phyloP scores from a whole-genome alignment of 2,329 filamentous ascomycete genomes.

The Aspergillus alliaceus region DNA sequence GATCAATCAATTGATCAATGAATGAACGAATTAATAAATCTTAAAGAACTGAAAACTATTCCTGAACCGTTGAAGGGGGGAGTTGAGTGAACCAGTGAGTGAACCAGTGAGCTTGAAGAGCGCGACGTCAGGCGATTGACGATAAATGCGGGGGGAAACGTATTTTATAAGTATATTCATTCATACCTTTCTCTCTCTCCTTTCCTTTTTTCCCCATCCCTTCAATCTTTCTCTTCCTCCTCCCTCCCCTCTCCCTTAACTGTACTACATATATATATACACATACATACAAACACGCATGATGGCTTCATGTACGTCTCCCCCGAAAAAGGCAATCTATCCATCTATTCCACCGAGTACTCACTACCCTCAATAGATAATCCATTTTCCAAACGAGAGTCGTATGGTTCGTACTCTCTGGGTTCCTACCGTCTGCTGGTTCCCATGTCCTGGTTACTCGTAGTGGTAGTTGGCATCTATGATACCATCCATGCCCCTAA shows the following conservation, averaged over 20 bases:
- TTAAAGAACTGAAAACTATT: too few relatives aligned
- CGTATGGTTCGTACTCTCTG: constrained; percentile 62
- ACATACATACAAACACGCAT: background rate
- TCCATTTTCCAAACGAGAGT: constrained; percentile 71
- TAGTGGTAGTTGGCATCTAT: constrained; percentile 71
- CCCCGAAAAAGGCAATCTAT: background rate
- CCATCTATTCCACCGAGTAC: background rate
- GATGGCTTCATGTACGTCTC: constrained; percentile 13
- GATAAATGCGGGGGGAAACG: too few relatives aligned
- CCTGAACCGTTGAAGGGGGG: too few relatives aligned
- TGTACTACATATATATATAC: background rate
- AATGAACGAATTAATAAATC: too few relatives aligned
- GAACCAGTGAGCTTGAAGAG: constrained; percentile 11
- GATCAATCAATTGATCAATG: too few relatives aligned
- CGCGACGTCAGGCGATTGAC: constrained; percentile 16
- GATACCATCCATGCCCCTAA: constrained; percentile 66
- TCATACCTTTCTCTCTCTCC: too few relatives aligned
- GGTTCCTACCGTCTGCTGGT: constrained; percentile 75
- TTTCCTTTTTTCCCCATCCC: too few relatives aligned
- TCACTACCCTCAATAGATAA: constrained; percentile 49
- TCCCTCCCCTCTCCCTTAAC: background rate
- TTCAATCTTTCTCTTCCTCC: background rate
- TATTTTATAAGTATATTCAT: too few relatives aligned
- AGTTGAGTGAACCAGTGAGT: background rate
- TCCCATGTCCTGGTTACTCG: constrained; percentile 70